These are phyloP conservation scores for Boletus sp. DNA, from an alignment of 768 basidiomycete genomes.

Conservation along the genomic window DNA sequence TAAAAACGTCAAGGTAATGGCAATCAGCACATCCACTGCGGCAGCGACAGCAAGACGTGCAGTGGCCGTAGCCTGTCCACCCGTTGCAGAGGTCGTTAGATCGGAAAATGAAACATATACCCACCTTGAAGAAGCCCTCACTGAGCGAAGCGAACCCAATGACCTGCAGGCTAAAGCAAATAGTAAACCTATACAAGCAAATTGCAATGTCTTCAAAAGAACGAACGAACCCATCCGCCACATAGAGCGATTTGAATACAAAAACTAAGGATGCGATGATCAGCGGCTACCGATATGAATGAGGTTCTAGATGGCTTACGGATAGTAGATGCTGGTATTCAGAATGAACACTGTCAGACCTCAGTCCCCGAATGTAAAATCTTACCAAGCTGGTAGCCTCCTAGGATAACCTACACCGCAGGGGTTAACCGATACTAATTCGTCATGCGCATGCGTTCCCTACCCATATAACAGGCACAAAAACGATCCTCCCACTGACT, in stretches of 20 bases:
- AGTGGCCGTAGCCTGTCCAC: background rate
- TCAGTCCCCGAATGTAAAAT: too few species aligned
- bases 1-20: constrained; percentile 3
- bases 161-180: background rate
- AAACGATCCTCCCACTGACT: constrained; percentile 5
- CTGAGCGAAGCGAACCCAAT: background rate
- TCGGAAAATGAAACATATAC: background rate
- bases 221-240: constrained; percentile 3
- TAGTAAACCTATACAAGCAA: background rate
- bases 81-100: background rate
- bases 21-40: constrained; percentile 3
- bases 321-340: background rate
- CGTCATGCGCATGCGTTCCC: background rate
- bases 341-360: background rate
- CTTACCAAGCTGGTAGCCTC: constrained; percentile 6
- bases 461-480: constrained; percentile 3
- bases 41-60: background rate
- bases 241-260: background rate
- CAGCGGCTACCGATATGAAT: background rate
- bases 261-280: constrained; percentile 4
- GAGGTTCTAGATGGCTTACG: background rate
- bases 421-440: background rate
- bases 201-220: background rate
- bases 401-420: background rate
- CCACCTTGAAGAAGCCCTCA: background rate